Base-by-base conservation (phyloP, 352 stramenopile species). In the Phytophthora meadii region DNA sequence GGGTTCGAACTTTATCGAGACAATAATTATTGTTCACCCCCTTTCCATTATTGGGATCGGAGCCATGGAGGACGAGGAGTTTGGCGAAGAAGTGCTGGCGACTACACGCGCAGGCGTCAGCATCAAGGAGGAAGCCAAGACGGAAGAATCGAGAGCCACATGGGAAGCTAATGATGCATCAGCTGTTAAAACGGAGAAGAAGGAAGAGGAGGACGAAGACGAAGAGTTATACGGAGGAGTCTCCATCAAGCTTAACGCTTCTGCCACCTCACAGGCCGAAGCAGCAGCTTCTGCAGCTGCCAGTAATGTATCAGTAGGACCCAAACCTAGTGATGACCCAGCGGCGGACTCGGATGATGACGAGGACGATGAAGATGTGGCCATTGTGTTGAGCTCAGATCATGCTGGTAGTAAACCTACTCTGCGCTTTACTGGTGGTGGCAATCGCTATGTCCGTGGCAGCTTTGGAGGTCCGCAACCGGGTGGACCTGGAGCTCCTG, bases 301-400 rank as follows among this genome's bases (percentile, higher is more conserved):
- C 5, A 40, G 37, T 17, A 68, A 22, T 15, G 45, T 8, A 17
- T 6, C 28, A 51, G 14, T 47, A 39, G 22, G 5, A 3, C 6
- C 10, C 24, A 75, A 74, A 30, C 8, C 17, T 2, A 61, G n/a
- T n/a, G 62, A 50, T 1, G 50, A 72, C 15, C 53, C 62, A 11
- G 73, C 75, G n/a, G 76, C 67, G n/a, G 83, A 82, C 9, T 85
- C 90, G 2, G 83, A 94, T 2, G 86, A 94, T 15, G 86, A 94
- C 12, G 88, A 95, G 8, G 88, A 96, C 32, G 87, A 95, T 32
- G 87, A 95, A 63, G 82, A 92, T 41, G 80, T 96, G 30, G 81
- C 86, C 15, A 96, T 96, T 55, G 79, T 94, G 46, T 70, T 96
- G 30, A 88, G 63, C 24, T 82, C 79, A 17, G 84, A 89, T 55